Evolutionary conservation across 495 filamentous ascomycete genomes (phyloP).

Genomic region (Penicillium roqueforti): DNA sequence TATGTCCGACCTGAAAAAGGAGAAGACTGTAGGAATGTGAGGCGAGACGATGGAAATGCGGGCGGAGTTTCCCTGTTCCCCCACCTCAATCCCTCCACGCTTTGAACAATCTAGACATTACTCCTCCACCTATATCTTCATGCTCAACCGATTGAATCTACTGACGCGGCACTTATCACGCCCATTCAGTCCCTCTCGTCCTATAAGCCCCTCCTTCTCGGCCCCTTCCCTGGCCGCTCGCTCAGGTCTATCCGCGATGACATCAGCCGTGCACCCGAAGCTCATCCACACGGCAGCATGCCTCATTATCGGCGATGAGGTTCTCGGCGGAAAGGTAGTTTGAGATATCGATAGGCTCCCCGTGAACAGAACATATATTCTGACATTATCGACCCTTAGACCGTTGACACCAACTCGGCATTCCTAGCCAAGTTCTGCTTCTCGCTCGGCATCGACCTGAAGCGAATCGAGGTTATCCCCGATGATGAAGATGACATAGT

Average conservation of each 20-base stretch:
- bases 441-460: conserved; percentile 79
- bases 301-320: conserved; percentile 94
- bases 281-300: conserved; percentile 88
- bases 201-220: conserved; percentile 28
- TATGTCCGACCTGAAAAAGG: not conserved
- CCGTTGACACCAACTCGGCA: conserved; percentile 87
- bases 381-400: conserved; percentile 38
- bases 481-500: conserved; percentile 90
- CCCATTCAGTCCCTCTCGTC: conserved; percentile 47
- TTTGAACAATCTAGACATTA: not conserved
- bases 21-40: conserved; percentile 10
- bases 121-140: conserved; percentile 28
- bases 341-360: not conserved
- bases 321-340: conserved; percentile 87
- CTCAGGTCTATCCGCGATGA: conserved; percentile 44
- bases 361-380: not conserved
- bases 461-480: conserved; percentile 85
- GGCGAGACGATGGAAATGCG: conserved; percentile 16
- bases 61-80: conserved; percentile 23
- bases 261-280: conserved; percentile 50
- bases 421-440: conserved; percentile 95
- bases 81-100: conserved; percentile 14
- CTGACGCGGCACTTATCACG: conserved; percentile 68
- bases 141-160: conserved; percentile 73
- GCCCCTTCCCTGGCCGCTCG: conserved; percentile 34